A percentile compares a stretch with the other conserved stretches of the same genome.
phyloP scores from a whole-genome alignment of 345 rosid species.

The Arabidopsis arenosa region DNA sequence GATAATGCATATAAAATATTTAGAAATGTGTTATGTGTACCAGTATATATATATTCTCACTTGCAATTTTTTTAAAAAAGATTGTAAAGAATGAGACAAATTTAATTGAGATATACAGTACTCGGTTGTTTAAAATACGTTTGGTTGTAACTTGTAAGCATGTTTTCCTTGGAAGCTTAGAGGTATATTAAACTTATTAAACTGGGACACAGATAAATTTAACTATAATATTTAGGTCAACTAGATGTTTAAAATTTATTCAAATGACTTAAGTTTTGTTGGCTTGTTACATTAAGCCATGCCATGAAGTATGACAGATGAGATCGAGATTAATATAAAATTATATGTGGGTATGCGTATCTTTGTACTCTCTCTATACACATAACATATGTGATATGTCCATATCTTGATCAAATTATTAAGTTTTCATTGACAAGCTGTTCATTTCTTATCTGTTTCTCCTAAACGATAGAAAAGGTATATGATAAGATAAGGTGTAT shows the following conservation, averaged over 20 bases:
- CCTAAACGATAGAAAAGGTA: background rate
- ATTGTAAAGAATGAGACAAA: background rate
- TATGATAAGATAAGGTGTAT: background rate
- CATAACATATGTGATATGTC: background rate
- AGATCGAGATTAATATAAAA: conserved; percentile 20
- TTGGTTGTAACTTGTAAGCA: conserved; percentile 38
- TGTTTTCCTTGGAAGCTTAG: conserved; percentile 37
- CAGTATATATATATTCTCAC: background rate
- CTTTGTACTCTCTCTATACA: conserved; percentile 4
- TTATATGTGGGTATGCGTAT: conserved; percentile 10
- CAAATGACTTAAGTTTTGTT: conserved; percentile 22
- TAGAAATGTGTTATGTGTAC: background rate
- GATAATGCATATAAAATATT: background rate
- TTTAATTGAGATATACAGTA: background rate
- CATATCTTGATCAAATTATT: conserved; percentile 23
- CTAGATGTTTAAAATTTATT: conserved; percentile 24
- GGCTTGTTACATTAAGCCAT: conserved; percentile 36
- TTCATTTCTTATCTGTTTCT: conserved; percentile 2
- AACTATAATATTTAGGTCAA: conserved; percentile 33
- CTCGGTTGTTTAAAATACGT: conserved; percentile 5
- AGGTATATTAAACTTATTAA: conserved; percentile 19
- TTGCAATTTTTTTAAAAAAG: no score
- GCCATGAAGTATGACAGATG: conserved; percentile 41
- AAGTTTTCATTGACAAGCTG: conserved; percentile 32
- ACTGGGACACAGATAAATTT: conserved; percentile 19